Percentiles rank a stretch among this genome's conserved stretches.
These are phyloP conservation scores for Lactarius sanguifluus DNA, from an alignment of 768 basidiomycete genomes.

Conservation along the genomic window DNA sequence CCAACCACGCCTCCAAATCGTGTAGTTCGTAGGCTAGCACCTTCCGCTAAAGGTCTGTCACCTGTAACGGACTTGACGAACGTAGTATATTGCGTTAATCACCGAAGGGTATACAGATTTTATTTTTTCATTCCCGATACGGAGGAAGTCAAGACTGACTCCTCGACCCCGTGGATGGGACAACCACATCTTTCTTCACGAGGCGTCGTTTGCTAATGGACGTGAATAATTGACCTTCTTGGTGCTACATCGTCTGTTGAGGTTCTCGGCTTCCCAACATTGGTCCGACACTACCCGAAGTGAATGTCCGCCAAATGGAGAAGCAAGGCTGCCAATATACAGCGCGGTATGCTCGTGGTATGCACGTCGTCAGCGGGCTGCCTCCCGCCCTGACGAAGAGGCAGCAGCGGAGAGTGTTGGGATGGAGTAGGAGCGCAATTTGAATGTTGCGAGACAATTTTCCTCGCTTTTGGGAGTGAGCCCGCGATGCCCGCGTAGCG, in stretches of 20 bases:
- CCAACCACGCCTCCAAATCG: slow-evolving; percentile 16
- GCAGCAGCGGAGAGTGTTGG: background rate
- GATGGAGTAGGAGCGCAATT: background rate
- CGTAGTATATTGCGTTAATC: slow-evolving; percentile 1
- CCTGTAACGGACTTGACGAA: slow-evolving; percentile 2
- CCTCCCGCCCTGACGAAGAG: background rate
- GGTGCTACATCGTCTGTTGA: background rate
- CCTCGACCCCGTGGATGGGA: background rate
- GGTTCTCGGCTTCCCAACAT: slow-evolving; percentile 7
- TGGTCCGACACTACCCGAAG: slow-evolving; percentile 1
- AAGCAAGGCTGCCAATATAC: slow-evolving; percentile 12
- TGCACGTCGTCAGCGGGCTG: background rate
- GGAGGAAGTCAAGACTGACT: background rate
- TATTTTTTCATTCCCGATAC: background rate
- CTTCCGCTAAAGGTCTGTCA: background rate
- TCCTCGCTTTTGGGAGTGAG: background rate
- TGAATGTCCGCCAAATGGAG: slow-evolving; percentile 9
- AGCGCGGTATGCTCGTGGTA: background rate
- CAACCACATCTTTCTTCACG: slow-evolving; percentile 13
- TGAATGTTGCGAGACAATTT: background rate
- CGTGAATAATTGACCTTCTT: slow-evolving; percentile 3
- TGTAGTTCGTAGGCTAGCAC: slow-evolving; percentile 8
- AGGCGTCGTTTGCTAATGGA: slow-evolving; percentile 5
- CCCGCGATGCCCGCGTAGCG: slow-evolving; percentile 19
- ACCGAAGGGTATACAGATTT: background rate